These are phyloP conservation scores for Biscogniauxia mediterranea DNA, from an alignment of 2,329 filamentous ascomycete species.

Conservation along the genomic window DNA sequence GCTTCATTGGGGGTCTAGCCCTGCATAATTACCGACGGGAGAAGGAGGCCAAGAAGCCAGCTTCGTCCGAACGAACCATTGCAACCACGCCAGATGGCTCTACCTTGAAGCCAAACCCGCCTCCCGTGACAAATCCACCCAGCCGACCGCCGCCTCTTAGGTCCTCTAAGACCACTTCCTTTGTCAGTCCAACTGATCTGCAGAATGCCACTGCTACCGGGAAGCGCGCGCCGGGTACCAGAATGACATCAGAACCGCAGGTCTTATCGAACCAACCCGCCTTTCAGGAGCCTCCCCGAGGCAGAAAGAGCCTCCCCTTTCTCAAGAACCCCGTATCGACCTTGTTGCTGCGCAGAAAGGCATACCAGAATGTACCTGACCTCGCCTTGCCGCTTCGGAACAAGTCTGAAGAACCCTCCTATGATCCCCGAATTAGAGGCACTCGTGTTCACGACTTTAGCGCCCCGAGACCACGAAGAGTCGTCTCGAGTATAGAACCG, in stretches of 20 bases:
- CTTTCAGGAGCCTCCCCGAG: slow-evolving; percentile 42
- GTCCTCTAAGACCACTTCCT: slow-evolving; percentile 39
- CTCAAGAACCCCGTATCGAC: slow-evolving; percentile 60
- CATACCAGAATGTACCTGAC: slow-evolving; percentile 48
- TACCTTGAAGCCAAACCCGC: slow-evolving; percentile 27
- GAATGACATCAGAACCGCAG: slow-evolving; percentile 39
- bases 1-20: slow-evolving; percentile 56
- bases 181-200: slow-evolving; percentile 50
- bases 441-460: slow-evolving; percentile 66
- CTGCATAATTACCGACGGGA: slow-evolving; percentile 50
- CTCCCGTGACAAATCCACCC: slow-evolving; percentile 32
- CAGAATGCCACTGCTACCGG: slow-evolving; percentile 37
- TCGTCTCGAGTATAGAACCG: slow-evolving; percentile 33
- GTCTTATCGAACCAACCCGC: slow-evolving; percentile 29
- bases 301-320: slow-evolving; percentile 55
- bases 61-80: slow-evolving; percentile 17
- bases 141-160: slow-evolving; percentile 26
- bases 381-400: slow-evolving; percentile 41
- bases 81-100: slow-evolving; percentile 14
- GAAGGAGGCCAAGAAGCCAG: slow-evolving; percentile 26
- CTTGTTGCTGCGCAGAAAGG: slow-evolving; percentile 55
- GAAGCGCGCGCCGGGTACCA: slow-evolving; percentile 43
- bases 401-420: slow-evolving; percentile 44
- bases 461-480: slow-evolving; percentile 51
- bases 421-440: slow-evolving; percentile 63